phyloP scores from a whole-genome alignment of 2,329 filamentous ascomycete species.

The Calonectria henricotiae region DNA sequence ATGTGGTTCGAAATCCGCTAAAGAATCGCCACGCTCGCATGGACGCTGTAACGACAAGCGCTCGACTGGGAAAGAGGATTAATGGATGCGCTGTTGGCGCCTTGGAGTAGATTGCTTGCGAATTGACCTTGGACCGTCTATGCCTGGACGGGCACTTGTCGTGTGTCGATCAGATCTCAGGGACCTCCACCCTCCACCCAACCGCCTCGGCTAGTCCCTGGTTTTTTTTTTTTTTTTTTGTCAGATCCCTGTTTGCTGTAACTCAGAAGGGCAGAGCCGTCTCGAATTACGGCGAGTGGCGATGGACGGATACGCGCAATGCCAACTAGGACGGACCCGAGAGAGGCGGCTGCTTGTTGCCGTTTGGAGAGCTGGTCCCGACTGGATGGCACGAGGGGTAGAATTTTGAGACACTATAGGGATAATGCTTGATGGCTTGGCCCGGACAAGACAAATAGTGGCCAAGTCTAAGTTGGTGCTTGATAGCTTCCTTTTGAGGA shows the following conservation, averaged over 20 bases:
- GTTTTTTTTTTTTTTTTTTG: constrained; percentile 16
- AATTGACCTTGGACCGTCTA: constrained; percentile 49
- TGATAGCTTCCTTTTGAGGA: constrained; percentile 16
- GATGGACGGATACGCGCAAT: constrained; percentile 43
- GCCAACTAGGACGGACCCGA: constrained; percentile 1
- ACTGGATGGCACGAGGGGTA: constrained; percentile 31
- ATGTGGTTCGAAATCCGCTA: constrained; percentile 46
- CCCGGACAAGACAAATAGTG: constrained; percentile 3
- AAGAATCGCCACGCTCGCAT: constrained; percentile 41
- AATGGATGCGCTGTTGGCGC: constrained; percentile 20
- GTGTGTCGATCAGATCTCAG: constrained; percentile 54
- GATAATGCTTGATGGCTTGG: constrained; percentile 19
- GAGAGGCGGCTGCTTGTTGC: not conserved
- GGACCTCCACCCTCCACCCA: constrained; percentile 52
- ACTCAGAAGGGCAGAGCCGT: constrained; percentile 31
- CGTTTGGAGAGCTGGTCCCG: constrained; percentile 28
- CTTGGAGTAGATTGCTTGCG: constrained; percentile 29
- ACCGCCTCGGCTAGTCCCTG: constrained; percentile 49
- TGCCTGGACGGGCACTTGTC: constrained; percentile 40
- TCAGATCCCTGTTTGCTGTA: constrained; percentile 45
- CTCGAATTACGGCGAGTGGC: constrained; percentile 44
- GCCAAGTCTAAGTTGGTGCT: constrained; percentile 17
- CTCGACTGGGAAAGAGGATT: not conserved
- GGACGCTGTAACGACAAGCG: constrained; percentile 9
- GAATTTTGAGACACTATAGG: constrained; percentile 9